These are phyloP conservation scores for Trematosphaeria pertusa DNA, from an alignment of 2,329 filamentous ascomycete species.

Conservation along the genomic window DNA sequence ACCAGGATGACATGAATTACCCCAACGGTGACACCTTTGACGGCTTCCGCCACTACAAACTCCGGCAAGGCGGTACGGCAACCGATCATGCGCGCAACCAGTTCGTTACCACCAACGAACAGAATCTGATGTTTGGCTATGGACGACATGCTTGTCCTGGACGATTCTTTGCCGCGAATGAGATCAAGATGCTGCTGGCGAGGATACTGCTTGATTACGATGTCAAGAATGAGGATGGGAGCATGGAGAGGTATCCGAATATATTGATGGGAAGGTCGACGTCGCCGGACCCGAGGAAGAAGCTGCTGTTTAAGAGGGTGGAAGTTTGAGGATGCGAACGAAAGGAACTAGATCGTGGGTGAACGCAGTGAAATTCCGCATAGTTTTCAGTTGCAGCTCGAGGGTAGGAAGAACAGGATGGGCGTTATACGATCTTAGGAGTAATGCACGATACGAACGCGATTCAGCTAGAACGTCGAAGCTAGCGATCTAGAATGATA, in stretches of 20 bases:
- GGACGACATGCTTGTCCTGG: conserved; percentile 39
- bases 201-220: conserved; percentile 34
- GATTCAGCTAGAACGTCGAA: too few relatives aligned
- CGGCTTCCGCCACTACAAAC: conserved; percentile 40
- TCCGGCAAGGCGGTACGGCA: conserved; percentile 29
- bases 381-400: too few relatives aligned
- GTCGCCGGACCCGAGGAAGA: conserved; percentile 10
- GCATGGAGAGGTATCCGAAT: conserved; percentile 22
- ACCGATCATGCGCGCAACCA: conserved; percentile 36
- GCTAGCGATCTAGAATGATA: too few relatives aligned
- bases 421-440: too few relatives aligned
- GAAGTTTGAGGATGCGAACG: conserved; percentile 3
- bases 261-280: conserved; percentile 10
- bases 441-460: too few relatives aligned
- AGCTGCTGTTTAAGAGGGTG: conserved; percentile 14
- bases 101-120: conserved; percentile 32
- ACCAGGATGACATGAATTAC: conserved; percentile 31
- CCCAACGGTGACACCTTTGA: conserved; percentile 36
- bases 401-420: too few relatives aligned
- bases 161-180: conserved; percentile 38
- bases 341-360: too few relatives aligned
- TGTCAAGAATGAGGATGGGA: conserved; percentile 26
- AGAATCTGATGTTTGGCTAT: conserved; percentile 34
- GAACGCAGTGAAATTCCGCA: too few relatives aligned
- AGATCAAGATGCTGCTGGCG: conserved; percentile 42